Conservation (phyloP, 1,284 basidiomycete genomes). For the Apiotrichum domesticum region DNA sequence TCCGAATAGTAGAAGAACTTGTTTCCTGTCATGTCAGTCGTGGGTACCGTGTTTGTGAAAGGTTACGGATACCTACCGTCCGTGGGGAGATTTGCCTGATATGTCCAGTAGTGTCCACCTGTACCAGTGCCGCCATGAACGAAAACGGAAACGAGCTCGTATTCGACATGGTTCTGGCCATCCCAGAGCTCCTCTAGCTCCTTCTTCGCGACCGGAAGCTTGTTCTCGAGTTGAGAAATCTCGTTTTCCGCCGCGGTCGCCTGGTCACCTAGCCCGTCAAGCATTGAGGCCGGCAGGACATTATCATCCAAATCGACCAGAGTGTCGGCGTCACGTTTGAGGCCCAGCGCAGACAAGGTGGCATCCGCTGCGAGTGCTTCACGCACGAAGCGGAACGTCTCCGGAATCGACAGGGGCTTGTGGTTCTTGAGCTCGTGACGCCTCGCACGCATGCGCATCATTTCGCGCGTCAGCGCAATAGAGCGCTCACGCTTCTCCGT, state of each 20-base stretch:
- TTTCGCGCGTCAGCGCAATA: conserved; percentile 61
- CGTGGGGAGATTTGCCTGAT: conserved; percentile 42
- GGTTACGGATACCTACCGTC: conserved; percentile 27
- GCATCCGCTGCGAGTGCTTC: conserved; percentile 31
- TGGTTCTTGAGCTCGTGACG: conserved; percentile 59
- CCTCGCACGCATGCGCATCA: conserved; percentile 60
- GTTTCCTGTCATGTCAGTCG: conserved; percentile 49
- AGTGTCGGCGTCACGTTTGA: background rate
- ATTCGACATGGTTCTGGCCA: conserved; percentile 61
- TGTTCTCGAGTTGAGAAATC: conserved; percentile 57
- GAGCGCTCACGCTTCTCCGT: conserved; percentile 62
- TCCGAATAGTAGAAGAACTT: conserved; percentile 96
- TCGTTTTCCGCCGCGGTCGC: conserved; percentile 55
- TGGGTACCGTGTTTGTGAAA: background rate
- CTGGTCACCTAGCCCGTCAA: conserved; percentile 50
- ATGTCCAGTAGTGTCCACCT: conserved; percentile 47
- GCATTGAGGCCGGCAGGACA: conserved; percentile 21
- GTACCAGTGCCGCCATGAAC: conserved; percentile 75
- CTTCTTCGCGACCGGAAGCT: conserved; percentile 57
- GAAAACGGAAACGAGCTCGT: conserved; percentile 91
- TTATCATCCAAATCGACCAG: conserved; percentile 47
- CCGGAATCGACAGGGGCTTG: conserved; percentile 33
- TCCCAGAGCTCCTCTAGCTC: conserved; percentile 74
- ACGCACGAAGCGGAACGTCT: conserved; percentile 28
- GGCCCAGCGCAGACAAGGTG: conserved; percentile 25